Base-by-base conservation (phyloP, 148 eudicot species). In the Pharnaceum exiguum region DNA sequence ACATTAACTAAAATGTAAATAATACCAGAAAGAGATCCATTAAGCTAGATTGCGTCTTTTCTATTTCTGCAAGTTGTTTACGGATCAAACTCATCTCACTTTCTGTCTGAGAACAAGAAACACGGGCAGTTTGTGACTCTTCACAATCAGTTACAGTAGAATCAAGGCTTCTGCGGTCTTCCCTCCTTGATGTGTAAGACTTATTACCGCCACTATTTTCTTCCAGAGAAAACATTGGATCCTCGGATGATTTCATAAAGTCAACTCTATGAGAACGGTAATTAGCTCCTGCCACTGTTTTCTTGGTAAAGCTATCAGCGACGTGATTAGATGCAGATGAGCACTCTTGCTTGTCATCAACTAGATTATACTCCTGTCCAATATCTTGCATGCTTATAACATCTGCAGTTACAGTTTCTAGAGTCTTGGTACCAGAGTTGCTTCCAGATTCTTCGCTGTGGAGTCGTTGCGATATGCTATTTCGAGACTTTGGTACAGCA, bases 1-100 rank as follows among this genome's bases (percentile, higher is more conserved):
- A n/a, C n/a, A n/a, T n/a, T n/a, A 63, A 57, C 23, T 10, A n/a
- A 10, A 23, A 24, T 43, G 21, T 37, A 59, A 15, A 9, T 77
- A 38, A 71, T 66, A 89, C 97, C 95, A 83, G 82, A 7, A 89
- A 69, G 64, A 89, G 29, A 75, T 89, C 86, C 84, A 81, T 75
- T 62, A 89, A 66, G 60, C 70, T 69, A 39, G 88, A 77, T 66
- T 89, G 97, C 62, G 74, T 83, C 71, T 68, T 83, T 71, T 83
- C 90, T 54, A 89, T 89, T 60, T 86, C 90, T 57, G 68, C 43
- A 57, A 89, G 95, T 48, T 89, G 85, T 65, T 79, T 78, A 30
- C 60, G 71, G 25, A 89, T 82, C 51, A 71, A 78, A 36, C 65
- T 52, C 19, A 83, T 75, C 60, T 89, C 90, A 35, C 68, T 77